Base-by-base conservation (phyloP, 805 yeast species). In the Sugiyamaella chiloensis region DNA sequence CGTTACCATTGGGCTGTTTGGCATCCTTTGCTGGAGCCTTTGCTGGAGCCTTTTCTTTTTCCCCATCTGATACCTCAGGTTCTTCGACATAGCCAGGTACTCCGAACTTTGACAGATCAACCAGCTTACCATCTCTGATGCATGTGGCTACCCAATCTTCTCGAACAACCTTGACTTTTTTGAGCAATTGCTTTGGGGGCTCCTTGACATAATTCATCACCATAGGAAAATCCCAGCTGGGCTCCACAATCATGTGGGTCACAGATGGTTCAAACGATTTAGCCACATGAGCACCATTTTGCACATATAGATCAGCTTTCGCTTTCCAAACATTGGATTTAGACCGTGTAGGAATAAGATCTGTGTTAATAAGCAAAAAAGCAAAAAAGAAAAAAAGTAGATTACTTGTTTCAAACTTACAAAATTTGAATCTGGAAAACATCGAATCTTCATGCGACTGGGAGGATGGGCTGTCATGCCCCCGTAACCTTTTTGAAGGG, bases 61-160 rank as follows among this genome's bases (percentile, higher is more conserved):
- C 17, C 7, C 11, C 29, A 11, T 12, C 20, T 5, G 37, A n/a
- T 14, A n/a, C 11, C 37, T 34, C 19, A 9, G 19, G 11, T 21
- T 34, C 37, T 3, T 5, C 20, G 19, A n/a, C 26, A 8, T 24
- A 40, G 20, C 24, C 49, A 23, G 40, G 37, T 2, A 47, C 42
- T 44, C 47, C 40, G 37, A 30, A 42, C 21, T 35, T 19, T 16
- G 42, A 29, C 5, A 32, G 35, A 23, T 42, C 48, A n/a, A 55
- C 50, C 26, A 60, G 44, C 27, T 24, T 37, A 5, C 47, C 37
- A 14, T 40, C 32, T 16, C 53, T 64, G 29, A 67, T 61, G 45
- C 66, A 62, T n/a, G 60, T 62, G 35, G 67, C 56, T 2, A 62
- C 53, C 70, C 70, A 66, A 1, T 50, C 46, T 12, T 59, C 61